These are phyloP conservation scores for Cyclanthera cordifolia DNA, from an alignment of 306 rosid species.

Conservation along the genomic window DNA sequence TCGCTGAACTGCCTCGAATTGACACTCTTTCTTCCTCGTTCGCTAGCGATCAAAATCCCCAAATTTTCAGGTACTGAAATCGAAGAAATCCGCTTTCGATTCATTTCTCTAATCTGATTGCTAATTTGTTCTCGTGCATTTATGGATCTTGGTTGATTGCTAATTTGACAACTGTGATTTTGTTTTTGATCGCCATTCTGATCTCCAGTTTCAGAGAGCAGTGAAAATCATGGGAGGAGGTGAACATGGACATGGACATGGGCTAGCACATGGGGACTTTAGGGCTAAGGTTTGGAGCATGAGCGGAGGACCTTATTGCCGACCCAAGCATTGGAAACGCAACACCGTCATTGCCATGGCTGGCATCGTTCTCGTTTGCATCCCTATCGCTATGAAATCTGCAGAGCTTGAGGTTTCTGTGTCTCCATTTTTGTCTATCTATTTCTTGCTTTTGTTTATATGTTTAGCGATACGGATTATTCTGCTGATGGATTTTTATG, in stretches of 20 bases:
- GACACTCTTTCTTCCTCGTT: neutral
- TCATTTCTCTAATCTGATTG: neutral
- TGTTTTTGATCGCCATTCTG: constrained; percentile 1
- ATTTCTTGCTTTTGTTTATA: neutral
- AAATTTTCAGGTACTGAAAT: neutral
- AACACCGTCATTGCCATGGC: constrained; percentile 88
- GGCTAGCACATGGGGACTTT: constrained; percentile 40
- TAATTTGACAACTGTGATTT: neutral
- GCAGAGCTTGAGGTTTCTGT: constrained; percentile 74
- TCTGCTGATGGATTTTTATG: neutral
- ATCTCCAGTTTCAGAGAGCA: constrained; percentile 11
- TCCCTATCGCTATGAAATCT: constrained; percentile 90
- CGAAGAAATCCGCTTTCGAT: neutral
- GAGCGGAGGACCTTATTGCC: constrained; percentile 80
- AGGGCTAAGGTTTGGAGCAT: constrained; percentile 92
- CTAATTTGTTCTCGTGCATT: neutral
- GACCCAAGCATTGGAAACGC: constrained; percentile 94
- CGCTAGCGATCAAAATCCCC: neutral
- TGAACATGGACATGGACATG: constrained; percentile 37
- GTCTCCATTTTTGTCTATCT: neutral
- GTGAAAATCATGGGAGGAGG: constrained; percentile 47
- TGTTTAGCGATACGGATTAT: neutral
- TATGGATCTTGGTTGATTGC: neutral
- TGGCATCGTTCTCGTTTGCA: constrained; percentile 73
- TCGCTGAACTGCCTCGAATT: neutral